Percentiles rank a stretch among this genome's conserved stretches.
Conservation (phyloP, 441 rosid species). For the Biscutella laevigata region DNA sequence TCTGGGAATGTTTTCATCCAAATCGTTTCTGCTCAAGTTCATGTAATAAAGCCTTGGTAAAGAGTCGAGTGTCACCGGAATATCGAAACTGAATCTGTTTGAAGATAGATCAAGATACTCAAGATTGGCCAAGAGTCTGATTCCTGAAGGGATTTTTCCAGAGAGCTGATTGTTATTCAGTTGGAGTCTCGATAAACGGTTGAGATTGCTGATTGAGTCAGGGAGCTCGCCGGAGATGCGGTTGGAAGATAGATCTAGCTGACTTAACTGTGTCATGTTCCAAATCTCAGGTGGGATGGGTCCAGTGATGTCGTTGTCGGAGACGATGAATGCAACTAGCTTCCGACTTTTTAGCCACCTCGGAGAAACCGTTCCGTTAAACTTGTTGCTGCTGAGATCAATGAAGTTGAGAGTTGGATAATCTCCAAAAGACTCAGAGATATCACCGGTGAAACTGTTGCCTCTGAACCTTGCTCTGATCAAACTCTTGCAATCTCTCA, state of each 20-base stretch:
- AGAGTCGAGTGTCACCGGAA: slow-evolving; percentile 27
- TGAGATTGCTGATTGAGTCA: slow-evolving; percentile 23
- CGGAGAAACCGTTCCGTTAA: slow-evolving; percentile 27
- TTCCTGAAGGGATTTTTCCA: slow-evolving; percentile 27
- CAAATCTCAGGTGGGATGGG: slow-evolving; percentile 29
- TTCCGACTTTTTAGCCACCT: slow-evolving; percentile 26
- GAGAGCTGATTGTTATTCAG: slow-evolving; percentile 26
- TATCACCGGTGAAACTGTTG: slow-evolving; percentile 30
- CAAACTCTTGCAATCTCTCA: slow-evolving; percentile 36
- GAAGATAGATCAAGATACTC: slow-evolving; percentile 28
- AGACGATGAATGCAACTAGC: slow-evolving; percentile 27
- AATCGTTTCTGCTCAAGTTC: slow-evolving; percentile 32
- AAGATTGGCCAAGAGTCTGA: slow-evolving; percentile 17
- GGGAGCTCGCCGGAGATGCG: slow-evolving; percentile 28
- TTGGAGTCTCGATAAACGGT: slow-evolving; percentile 19
- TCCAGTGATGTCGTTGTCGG: slow-evolving; percentile 27
- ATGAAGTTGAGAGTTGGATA: slow-evolving; percentile 34
- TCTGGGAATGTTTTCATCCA: slow-evolving; percentile 20
- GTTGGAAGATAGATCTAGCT: slow-evolving; percentile 28
- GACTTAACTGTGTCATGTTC: slow-evolving; percentile 24
- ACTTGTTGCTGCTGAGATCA: slow-evolving; percentile 38
- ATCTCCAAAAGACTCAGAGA: slow-evolving; percentile 28
- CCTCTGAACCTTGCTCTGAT: slow-evolving; percentile 32
- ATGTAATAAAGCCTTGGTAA: slow-evolving; percentile 26
- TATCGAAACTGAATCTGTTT: slow-evolving; percentile 26